A percentile compares a stretch with the other conserved stretches of the same genome.
These are phyloP conservation scores for Russula sp. DNA, from an alignment of 768 basidiomycete genomes.

Conservation along the genomic window DNA sequence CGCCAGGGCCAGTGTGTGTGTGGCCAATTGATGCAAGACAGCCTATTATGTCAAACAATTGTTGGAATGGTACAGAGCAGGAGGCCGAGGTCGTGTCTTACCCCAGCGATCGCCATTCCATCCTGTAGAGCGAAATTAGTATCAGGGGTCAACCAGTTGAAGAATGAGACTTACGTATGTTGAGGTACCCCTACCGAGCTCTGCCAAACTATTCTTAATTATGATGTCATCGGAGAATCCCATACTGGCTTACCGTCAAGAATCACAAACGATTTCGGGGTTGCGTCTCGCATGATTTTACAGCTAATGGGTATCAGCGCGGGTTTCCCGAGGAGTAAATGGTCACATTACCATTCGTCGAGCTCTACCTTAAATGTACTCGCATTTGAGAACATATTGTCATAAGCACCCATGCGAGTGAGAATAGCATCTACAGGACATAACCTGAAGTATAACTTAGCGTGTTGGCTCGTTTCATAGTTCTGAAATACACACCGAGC, in stretches of 20 bases:
- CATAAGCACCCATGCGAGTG: slow-evolving; percentile 98
- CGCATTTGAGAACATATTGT: slow-evolving; percentile 92
- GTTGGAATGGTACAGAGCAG: neutral
- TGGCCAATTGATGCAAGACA: slow-evolving; percentile 91
- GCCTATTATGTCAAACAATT: slow-evolving; percentile 46
- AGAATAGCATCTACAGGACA: slow-evolving; percentile 89
- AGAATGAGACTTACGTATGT: slow-evolving; percentile 61
- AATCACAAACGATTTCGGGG: slow-evolving; percentile 91
- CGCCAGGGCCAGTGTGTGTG: slow-evolving; percentile 83
- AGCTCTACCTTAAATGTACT: slow-evolving; percentile 99
- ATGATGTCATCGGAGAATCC: neutral
- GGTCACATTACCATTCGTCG: slow-evolving; percentile 78
- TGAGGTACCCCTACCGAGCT: slow-evolving; percentile 93
- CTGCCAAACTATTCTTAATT: slow-evolving; percentile 42
- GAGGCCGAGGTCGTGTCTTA: slow-evolving; percentile 37
- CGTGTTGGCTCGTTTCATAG: slow-evolving; percentile 3
- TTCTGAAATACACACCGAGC: slow-evolving; percentile 54
- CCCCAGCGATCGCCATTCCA: slow-evolving; percentile 97
- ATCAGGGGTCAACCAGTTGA: slow-evolving; percentile 6
- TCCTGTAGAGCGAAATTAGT: slow-evolving; percentile 50
- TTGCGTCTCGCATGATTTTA: slow-evolving; percentile 91
- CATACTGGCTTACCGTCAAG: slow-evolving; percentile 69
- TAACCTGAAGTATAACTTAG: slow-evolving; percentile 46
- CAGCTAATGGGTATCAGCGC: slow-evolving; percentile 48
- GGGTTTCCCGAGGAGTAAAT: neutral